Evolutionary conservation across 1,139 yeast species (phyloP), one percentile per base, ranked within the genome.

Genomic region (Schwanniomyces etchellsii): DNA sequence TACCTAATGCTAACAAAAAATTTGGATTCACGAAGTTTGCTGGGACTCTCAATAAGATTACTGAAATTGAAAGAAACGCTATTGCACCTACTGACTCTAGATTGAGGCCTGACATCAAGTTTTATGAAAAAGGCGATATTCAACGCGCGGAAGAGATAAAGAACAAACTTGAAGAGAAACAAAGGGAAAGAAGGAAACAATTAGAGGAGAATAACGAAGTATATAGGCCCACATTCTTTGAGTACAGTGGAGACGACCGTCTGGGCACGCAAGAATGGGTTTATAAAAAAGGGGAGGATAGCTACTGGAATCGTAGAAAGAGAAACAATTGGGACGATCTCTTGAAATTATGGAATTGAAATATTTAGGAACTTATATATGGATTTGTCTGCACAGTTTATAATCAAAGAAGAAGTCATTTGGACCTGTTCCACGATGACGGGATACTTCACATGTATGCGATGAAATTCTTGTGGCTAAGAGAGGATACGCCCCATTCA

Each of bases 41-140:
- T 1, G 86, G 94, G 7, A 71, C 81, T 23, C 65, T 91, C 50
- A 86, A 88, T 48, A 83, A 85, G 38, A 72, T 86, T 25, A 84
- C 96, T 0, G 61, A 55, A 3, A 58, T 89, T 17, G 96, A 86
- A 50, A 51, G 70, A 21, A 81, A 66, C 9, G 38, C 54, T 1
- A 45, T 89, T 29, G 80, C 97, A 3, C 91, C 89, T 4, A 85
- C 94, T 0, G 98, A 91, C 51, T 83, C 96, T 3, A 74, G 98
- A 48, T 57, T 79, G 28, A 73, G 98, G 47, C 97, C 96, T 0
- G 98, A 91, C 54, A 74, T 86, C 48, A 62, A 73, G 27, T 60
- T 66, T 5, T 86, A 86, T 44, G 95, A 86, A 47, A 49, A 67
- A 14, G 93, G 93, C 3, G 60, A 76, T 14, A 58, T 80, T 5